Percentiles rank a stretch among this genome's conserved stretches.
Evolutionary conservation across 345 rosid species (phyloP).

Genomic region (Salix brachista): DNA sequence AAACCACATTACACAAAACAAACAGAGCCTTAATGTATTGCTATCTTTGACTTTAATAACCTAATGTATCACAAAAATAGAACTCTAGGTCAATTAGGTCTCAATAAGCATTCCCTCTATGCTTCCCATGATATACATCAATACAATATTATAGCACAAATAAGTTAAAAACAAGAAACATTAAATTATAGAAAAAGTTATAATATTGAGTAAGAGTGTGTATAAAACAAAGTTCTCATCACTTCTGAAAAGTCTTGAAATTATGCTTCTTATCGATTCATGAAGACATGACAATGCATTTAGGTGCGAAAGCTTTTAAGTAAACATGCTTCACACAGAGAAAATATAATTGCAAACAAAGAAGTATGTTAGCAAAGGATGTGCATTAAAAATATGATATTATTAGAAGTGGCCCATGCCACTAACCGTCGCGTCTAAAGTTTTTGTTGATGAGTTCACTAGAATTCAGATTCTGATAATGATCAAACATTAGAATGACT

Average conservation of each 20-base stretch:
- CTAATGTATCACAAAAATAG: background rate
- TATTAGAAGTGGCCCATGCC: background rate
- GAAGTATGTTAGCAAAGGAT: background rate
- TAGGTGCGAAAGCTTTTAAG: background rate
- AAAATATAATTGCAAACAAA: too few relatives aligned
- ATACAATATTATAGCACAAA: background rate
- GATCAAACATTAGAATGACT: background rate
- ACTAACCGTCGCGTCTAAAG: background rate
- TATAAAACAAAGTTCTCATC: background rate
- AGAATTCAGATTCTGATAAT: background rate
- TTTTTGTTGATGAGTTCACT: background rate
- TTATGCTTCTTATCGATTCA: background rate
- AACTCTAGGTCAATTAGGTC: background rate
- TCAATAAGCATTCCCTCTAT: background rate
- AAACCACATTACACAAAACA: too few relatives aligned
- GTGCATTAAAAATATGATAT: background rate
- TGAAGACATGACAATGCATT: background rate
- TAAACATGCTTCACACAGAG: background rate
- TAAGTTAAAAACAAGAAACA: background rate
- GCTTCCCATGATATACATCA: background rate
- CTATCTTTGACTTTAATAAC: background rate
- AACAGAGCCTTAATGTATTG: too few relatives aligned
- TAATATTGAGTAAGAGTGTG: background rate
- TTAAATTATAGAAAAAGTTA: too few relatives aligned
- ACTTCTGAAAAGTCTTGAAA: background rate